Conservation (phyloP, 768 basidiomycete genomes). For the Termitomyces sp. region DNA sequence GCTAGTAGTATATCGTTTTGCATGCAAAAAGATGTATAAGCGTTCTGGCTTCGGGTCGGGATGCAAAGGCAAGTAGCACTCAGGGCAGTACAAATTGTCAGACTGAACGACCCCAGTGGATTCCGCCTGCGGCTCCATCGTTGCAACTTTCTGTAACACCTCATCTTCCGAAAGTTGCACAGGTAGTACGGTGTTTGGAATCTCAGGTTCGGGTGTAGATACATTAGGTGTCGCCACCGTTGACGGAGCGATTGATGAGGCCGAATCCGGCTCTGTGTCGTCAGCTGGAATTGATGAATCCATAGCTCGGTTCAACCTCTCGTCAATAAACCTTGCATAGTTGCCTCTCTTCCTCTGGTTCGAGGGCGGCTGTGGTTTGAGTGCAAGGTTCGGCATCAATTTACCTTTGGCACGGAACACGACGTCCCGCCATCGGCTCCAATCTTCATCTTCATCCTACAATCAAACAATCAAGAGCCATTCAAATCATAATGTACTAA, state of each 20-base stretch:
- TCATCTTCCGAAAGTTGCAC: slow-evolving; percentile 44
- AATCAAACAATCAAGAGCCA: not conserved
- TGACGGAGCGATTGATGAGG: slow-evolving; percentile 4
- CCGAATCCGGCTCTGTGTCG: not conserved
- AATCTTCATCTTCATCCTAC: slow-evolving; percentile 84
- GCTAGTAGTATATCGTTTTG: slow-evolving; percentile 75
- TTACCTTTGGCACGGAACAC: slow-evolving; percentile 72
- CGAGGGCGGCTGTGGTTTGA: slow-evolving; percentile 52
- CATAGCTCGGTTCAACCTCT: slow-evolving; percentile 16
- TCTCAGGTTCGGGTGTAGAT: slow-evolving; percentile 14
- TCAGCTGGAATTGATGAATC: not conserved
- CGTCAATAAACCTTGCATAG: slow-evolving; percentile 32
- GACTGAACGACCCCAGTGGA: slow-evolving; percentile 29
- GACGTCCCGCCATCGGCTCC: slow-evolving; percentile 84
- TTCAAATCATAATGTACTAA: not conserved
- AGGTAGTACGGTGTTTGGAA: slow-evolving; percentile 12
- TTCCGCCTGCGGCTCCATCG: slow-evolving; percentile 31
- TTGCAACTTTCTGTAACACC: slow-evolving; percentile 35
- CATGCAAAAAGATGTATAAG: slow-evolving; percentile 94
- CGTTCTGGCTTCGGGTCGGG: slow-evolving; percentile 91
- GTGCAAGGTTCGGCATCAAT: slow-evolving; percentile 38
- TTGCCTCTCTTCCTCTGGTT: slow-evolving; percentile 59
- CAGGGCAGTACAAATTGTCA: slow-evolving; percentile 67
- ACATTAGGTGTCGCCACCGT: slow-evolving; percentile 7
- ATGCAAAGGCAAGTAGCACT: slow-evolving; percentile 89